Evolutionary conservation across 768 basidiomycete species (phyloP).

Genomic region (Russula olivacea): DNA sequence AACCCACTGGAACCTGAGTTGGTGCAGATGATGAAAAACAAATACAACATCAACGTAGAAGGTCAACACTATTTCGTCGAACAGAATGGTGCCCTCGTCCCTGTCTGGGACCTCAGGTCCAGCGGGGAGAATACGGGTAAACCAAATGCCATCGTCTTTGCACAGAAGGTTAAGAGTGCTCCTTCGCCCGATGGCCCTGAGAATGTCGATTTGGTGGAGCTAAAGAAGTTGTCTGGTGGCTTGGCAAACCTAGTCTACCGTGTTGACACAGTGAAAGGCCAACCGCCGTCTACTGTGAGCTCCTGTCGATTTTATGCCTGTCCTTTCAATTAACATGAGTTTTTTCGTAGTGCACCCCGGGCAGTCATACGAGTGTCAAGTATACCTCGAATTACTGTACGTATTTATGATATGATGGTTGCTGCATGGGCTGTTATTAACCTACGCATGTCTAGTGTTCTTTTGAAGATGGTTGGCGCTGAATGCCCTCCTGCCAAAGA

Average conservation of each 20-base stretch:
- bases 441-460: background rate
- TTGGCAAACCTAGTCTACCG: slow-evolving; percentile 13
- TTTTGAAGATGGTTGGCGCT: background rate
- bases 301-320: background rate
- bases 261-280: slow-evolving; percentile 14
- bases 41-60: background rate
- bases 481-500: background rate
- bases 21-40: background rate
- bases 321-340: background rate
- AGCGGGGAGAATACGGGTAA: background rate
- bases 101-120: slow-evolving; percentile 22
- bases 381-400: slow-evolving; percentile 21
- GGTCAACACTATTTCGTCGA: slow-evolving; percentile 21
- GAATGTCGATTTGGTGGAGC: slow-evolving; percentile 21
- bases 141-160: slow-evolving; percentile 13
- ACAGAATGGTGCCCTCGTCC: background rate
- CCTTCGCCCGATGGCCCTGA: background rate
- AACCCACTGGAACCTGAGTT: background rate
- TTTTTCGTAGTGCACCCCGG: slow-evolving; percentile 12
- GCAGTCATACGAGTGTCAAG: slow-evolving; percentile 8
- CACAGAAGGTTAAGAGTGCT: slow-evolving; percentile 3
- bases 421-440: background rate
- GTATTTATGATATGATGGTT: background rate
- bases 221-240: slow-evolving; percentile 1
- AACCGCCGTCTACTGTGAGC: slow-evolving; percentile 15